Percentiles rank a stretch among this genome's conserved stretches.
Evolutionary conservation across 2,329 filamentous ascomycete genomes (phyloP).

Genomic region (Cercospora zeae-maydis): DNA sequence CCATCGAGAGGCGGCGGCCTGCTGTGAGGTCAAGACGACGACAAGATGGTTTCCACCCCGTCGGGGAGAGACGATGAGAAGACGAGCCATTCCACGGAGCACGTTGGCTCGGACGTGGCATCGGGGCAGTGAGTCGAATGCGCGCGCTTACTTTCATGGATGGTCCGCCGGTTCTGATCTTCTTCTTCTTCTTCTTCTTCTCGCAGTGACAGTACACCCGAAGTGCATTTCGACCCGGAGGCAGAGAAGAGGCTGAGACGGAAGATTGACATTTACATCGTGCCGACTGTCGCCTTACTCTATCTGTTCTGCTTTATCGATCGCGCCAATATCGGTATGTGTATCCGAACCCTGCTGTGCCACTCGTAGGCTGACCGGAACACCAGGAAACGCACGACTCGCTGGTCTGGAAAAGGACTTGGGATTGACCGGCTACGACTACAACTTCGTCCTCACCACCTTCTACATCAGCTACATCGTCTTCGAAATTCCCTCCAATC

Average conservation of each 20-base stretch:
- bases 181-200: too few species aligned
- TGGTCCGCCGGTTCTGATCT: too few species aligned
- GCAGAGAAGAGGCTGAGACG: conserved; percentile 57
- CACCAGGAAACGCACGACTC: conserved; percentile 64
- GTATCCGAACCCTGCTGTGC: background rate
- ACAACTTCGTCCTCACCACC: conserved; percentile 63
- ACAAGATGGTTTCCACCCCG: background rate
- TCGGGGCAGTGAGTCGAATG: conserved; percentile 13
- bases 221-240: conserved; percentile 52
- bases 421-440: conserved; percentile 54
- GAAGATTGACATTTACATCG: conserved; percentile 64
- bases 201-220: conserved; percentile 50
- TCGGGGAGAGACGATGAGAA: background rate
- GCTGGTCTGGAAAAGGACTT: conserved; percentile 59
- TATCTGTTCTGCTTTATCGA: conserved; percentile 75
- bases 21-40: background rate
- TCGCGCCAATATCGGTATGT: conserved; percentile 69
- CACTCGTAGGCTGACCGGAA: background rate
- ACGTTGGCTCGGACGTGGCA: background rate
- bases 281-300: conserved; percentile 63
- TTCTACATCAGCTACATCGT: conserved; percentile 73
- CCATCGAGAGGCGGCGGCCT: background rate
- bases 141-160: too few species aligned
- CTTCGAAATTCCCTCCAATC: conserved; percentile 66
- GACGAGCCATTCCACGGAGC: background rate